Percentiles rank a stretch among this genome's conserved stretches.
phyloP scores from a whole-genome alignment of 768 basidiomycete genomes.

The Russula vinacea region DNA sequence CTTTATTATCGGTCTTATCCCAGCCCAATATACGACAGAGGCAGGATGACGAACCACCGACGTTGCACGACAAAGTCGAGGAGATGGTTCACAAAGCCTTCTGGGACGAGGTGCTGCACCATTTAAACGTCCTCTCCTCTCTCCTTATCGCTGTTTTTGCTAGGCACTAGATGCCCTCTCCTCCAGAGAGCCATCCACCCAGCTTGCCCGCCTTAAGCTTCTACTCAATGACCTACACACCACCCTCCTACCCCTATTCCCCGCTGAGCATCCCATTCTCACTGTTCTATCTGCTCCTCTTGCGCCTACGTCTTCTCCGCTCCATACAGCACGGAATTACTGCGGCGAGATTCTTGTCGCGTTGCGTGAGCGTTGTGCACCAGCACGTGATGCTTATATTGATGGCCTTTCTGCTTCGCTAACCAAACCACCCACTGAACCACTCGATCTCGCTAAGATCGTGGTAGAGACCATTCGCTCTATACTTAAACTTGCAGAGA shows the following conservation, averaged over 20 bases:
- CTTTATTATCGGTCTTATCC: conserved; percentile 61
- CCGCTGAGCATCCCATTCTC: conserved; percentile 50
- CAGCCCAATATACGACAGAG: conserved; percentile 27
- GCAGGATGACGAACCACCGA: conserved; percentile 32
- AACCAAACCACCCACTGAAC: conserved; percentile 35
- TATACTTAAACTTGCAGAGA: conserved; percentile 51
- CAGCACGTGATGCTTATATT: conserved; percentile 55
- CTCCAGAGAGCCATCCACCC: conserved; percentile 53
- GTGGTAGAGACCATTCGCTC: conserved; percentile 48
- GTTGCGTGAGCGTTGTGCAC: conserved; percentile 63
- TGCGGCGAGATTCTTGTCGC: conserved; percentile 52
- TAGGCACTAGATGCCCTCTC: conserved; percentile 59
- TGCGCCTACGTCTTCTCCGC: conserved; percentile 65
- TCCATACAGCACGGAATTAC: conserved; percentile 53
- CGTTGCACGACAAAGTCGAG: conserved; percentile 48
- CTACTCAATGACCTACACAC: conserved; percentile 54
- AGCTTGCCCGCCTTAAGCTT: conserved; percentile 55
- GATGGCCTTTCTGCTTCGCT: conserved; percentile 43
- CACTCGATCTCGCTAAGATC: conserved; percentile 42
- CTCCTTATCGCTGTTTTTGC: conserved; percentile 9
- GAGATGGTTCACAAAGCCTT: conserved; percentile 59
- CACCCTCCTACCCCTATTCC: conserved; percentile 56
- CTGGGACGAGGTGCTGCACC: conserved; percentile 60
- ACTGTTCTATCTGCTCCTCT: conserved; percentile 53
- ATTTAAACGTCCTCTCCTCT: conserved; percentile 11